Percentiles rank a stretch among this genome's conserved stretches.
Evolutionary conservation across 129 eudicot species (phyloP).

Genomic region (Lonicera japonica): DNA sequence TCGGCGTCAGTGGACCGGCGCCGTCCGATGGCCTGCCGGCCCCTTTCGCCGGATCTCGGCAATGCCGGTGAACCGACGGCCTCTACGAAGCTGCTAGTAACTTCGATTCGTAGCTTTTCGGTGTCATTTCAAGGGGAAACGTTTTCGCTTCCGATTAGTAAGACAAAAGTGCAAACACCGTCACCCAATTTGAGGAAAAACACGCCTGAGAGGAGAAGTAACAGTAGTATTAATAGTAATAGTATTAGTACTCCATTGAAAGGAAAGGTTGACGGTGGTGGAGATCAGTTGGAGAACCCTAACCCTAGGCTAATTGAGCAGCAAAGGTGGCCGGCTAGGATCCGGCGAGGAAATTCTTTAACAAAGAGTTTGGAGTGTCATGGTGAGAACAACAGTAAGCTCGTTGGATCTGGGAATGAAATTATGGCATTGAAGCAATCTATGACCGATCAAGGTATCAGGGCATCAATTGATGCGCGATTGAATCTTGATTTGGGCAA

Average conservation of each 20-base stretch:
- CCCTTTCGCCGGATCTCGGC: conserved; percentile 59
- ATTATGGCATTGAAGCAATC: conserved; percentile 57
- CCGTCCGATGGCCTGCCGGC: conserved; percentile 35
- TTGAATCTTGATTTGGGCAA: conserved; percentile 51
- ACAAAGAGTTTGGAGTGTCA: conserved; percentile 37
- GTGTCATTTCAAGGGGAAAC: conserved; percentile 94
- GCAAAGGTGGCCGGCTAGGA: conserved; percentile 47
- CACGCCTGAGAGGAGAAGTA: conserved; percentile 79
- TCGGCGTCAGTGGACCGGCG: conserved; percentile 80
- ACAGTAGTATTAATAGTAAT: too few species aligned
- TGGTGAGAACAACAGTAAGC: conserved; percentile 16
- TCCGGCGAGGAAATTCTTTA: conserved; percentile 24
- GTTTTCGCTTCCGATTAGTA: conserved; percentile 82
- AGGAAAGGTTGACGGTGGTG: conserved; percentile 32
- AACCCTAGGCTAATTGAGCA: conserved; percentile 42
- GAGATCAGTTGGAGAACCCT: conserved; percentile 37
- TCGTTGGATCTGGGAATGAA: conserved; percentile 64
- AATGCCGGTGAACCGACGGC: conserved; percentile 57
- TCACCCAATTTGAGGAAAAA: conserved; percentile 41
- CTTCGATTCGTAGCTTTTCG: conserved; percentile 81
- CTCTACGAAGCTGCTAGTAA: conserved; percentile 74
- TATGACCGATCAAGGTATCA: conserved; percentile 33
- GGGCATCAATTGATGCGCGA: conserved; percentile 74
- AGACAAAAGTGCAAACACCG: conserved; percentile 52
- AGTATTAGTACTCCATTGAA: conserved; percentile 50